Evolutionary conservation across 108 stramenopile genomes (phyloP).

Genomic region (Nitzschia sp.): DNA sequence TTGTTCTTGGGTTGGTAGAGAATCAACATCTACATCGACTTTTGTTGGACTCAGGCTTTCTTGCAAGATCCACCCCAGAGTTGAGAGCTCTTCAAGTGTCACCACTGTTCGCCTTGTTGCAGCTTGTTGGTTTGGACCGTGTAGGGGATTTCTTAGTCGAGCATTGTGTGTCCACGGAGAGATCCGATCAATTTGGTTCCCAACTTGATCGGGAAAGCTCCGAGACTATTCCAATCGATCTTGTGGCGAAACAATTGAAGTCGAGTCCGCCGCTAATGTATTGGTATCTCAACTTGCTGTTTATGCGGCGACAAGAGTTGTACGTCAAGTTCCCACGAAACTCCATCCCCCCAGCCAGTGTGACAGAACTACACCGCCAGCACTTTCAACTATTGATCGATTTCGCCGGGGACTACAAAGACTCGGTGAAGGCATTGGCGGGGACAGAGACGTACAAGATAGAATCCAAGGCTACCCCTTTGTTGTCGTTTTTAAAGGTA

Average conservation of each 20-base stretch:
- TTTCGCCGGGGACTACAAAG: constrained; percentile 44
- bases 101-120: constrained; percentile 67
- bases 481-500: constrained; percentile 72
- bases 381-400: constrained; percentile 71
- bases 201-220: constrained; percentile 17
- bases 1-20: constrained; percentile 62
- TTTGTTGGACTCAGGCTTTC: constrained; percentile 53
- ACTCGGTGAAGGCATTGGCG: constrained; percentile 34
- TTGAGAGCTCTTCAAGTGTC: background rate
- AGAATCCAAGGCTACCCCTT: constrained; percentile 44
- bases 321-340: constrained; percentile 83
- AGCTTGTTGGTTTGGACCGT: constrained; percentile 57
- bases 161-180: constrained; percentile 58
- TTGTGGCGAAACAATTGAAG: constrained; percentile 61
- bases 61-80: constrained; percentile 22
- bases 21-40: constrained; percentile 59
- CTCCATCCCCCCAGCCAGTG: constrained; percentile 55
- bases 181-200: constrained; percentile 8
- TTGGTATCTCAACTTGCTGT: constrained; percentile 79
- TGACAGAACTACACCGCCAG: constrained; percentile 67
- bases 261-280: constrained; percentile 59
- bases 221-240: constrained; percentile 63
- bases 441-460: constrained; percentile 42
- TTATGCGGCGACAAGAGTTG: constrained; percentile 64
- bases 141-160: constrained; percentile 71